Base-by-base conservation (phyloP, 768 basidiomycete genomes). In the Podaxis rugospora region DNA sequence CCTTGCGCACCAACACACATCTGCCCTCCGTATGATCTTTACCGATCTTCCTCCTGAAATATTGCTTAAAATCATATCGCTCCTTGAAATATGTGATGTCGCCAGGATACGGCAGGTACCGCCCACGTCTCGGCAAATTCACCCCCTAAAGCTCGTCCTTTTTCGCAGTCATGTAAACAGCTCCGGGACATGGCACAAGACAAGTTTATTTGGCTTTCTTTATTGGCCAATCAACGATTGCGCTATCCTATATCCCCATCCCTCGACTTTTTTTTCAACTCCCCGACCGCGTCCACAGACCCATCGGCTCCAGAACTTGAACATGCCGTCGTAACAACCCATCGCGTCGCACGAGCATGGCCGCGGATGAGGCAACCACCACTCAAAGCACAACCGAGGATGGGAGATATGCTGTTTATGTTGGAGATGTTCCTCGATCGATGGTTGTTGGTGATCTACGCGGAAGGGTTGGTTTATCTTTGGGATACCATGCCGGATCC, bases 371-470 rank as follows among this genome's bases (percentile, higher is more conserved):
- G 59, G 42, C 5, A n/a, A 35, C 21, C 25, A 2, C 51, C 59
- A 32, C 27, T 60, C 2, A 60, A 35, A 46, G 59, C 40, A 11
- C 39, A 60, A 11, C 51, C 51, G 13, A 27, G 28, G 39, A 11
- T 53, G 51, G 59, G 51, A 25, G 51, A 46, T 32, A 64, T 61
- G 21, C 64, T 81, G 10, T 65, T 80, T 21, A 72, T 72, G 4
- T 62, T 84, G 46, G 68, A 79, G 49, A 61, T 82, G 6, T 71
- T 80, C 57, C 62, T 75, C 36, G 82, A 83, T 52, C 69, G 76
- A 40, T 85, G 80, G 81, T 69, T 85, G 18, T 66, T 84, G 11
- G 73, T 74, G 11, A 69, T 80, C 2, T 81, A 79, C 62, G 66
- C 66, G 16, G 78, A 80, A 59, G 78, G 80, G 3, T 59, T 70